These are phyloP conservation scores for Sugiyamaella sp. DNA, from an alignment of 1,139 yeast genomes.

Conservation along the genomic window DNA sequence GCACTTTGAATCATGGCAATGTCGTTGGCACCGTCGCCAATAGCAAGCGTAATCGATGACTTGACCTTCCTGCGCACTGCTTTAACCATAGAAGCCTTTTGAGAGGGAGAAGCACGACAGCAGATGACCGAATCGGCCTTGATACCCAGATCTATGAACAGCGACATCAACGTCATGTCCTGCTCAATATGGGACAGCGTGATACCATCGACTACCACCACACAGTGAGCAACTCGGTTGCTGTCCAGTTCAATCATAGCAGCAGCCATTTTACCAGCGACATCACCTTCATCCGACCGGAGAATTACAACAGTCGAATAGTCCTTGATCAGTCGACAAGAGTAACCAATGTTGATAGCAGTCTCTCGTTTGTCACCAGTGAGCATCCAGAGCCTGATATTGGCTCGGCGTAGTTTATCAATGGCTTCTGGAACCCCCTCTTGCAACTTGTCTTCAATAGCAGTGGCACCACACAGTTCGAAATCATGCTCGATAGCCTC, in stretches of 20 bases:
- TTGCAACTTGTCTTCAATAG: constrained; percentile 95
- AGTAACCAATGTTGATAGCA: constrained; percentile 94
- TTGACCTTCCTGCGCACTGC: constrained; percentile 69
- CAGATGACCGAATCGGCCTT: constrained; percentile 89
- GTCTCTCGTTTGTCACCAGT: constrained; percentile 98
- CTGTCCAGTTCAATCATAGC: constrained; percentile 62
- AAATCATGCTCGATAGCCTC: constrained; percentile 67
- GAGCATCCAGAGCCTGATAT: constrained; percentile 95
- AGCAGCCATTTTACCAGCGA: constrained; percentile 53
- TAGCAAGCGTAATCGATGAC: constrained; percentile 81
- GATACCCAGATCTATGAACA: constrained; percentile 82
- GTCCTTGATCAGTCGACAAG: constrained; percentile 90
- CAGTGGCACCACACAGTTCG: constrained; percentile 86
- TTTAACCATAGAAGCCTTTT: constrained; percentile 86
- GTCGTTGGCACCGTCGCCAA: constrained; percentile 99
- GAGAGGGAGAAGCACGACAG: constrained; percentile 97
- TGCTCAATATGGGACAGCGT: constrained; percentile 73
- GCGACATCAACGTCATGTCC: constrained; percentile 68
- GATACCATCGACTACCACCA: constrained; percentile 89
- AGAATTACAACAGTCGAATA: constrained; percentile 86
- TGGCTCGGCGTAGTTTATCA: constrained; percentile 89
- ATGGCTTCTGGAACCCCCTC: constrained; percentile 95
- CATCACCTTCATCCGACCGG: constrained; percentile 54
- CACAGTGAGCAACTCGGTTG: constrained; percentile 80
- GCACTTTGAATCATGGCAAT: constrained; percentile 99